These are phyloP conservation scores for Microbotryum violaceum DNA, from an alignment of 1,284 basidiomycete genomes.

Conservation along the genomic window DNA sequence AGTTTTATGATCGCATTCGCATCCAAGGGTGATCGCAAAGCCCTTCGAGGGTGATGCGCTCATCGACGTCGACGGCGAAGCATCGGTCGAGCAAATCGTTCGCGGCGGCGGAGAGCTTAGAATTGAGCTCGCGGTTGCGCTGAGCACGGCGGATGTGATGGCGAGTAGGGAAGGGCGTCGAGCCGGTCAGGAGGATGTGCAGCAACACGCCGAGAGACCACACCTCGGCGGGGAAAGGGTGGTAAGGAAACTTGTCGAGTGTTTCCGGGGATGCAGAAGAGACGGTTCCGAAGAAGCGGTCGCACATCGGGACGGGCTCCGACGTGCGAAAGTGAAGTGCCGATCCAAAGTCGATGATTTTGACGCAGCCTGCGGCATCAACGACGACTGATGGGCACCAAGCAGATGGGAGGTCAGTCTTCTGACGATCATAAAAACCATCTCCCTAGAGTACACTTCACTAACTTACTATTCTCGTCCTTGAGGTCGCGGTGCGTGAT, in stretches of 20 bases:
- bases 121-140: constrained; percentile 36
- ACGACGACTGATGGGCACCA: constrained; percentile 72
- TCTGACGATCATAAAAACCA: neutral
- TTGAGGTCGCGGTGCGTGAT: constrained; percentile 42
- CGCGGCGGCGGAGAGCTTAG: constrained; percentile 27
- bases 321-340: constrained; percentile 59
- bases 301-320: constrained; percentile 15
- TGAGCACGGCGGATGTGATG: constrained; percentile 54
- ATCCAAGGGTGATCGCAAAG: constrained; percentile 38
- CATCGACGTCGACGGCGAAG: constrained; percentile 34
- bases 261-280: constrained; percentile 65
- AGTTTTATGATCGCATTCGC: constrained; percentile 3
- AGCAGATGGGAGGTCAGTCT: neutral
- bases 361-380: constrained; percentile 72
- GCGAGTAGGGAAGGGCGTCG: constrained; percentile 68
- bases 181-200: constrained; percentile 71
- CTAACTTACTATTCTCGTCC: constrained; percentile 39
- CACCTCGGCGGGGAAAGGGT: constrained; percentile 67
- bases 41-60: constrained; percentile 34
- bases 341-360: constrained; percentile 86
- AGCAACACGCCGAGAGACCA: constrained; percentile 85
- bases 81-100: constrained; percentile 35
- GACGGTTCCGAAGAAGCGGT: constrained; percentile 66
- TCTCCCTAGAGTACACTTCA: neutral
- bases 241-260: constrained; percentile 56